phyloP scores from a whole-genome alignment of 352 stramenopile species.

The Phytophthora podocarpi region DNA sequence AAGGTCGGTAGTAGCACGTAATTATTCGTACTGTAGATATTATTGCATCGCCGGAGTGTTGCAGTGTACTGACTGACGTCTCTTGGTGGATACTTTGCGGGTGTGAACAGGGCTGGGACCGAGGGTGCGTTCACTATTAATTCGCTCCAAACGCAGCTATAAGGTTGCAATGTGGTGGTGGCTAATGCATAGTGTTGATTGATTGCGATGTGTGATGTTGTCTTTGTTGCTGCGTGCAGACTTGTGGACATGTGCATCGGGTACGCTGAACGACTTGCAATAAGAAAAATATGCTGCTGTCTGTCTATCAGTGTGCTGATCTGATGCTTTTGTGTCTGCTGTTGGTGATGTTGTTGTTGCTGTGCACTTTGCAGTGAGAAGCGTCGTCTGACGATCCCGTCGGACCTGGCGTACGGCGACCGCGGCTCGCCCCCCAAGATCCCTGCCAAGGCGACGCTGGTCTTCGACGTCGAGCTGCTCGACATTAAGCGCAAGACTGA shows the following conservation, averaged over 20 bases:
- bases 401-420: conserved; percentile 94
- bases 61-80: conserved; percentile 1
- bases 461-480: conserved; percentile 98
- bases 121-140: conserved; percentile 53
- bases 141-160: too few species aligned
- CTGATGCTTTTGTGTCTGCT: neutral
- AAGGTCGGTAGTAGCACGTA: conserved; percentile 70
- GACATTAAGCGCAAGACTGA: conserved; percentile 88
- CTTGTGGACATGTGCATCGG: conserved; percentile 89
- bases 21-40: neutral
- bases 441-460: conserved; percentile 91
- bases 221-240: conserved; percentile 33
- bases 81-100: conserved; percentile 2
- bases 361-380: conserved; percentile 64
- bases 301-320: neutral
- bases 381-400: conserved; percentile 86
- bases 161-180: too few species aligned
- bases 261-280: conserved; percentile 40
- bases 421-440: conserved; percentile 93
- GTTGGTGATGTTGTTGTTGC: neutral
- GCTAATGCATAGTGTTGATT: conserved; percentile 4
- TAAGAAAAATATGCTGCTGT: neutral
- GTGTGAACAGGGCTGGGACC: conserved; percentile 73
- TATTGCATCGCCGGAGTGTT: too few species aligned
- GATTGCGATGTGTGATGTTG: conserved; percentile 9